A percentile compares a stretch with the other conserved stretches of the same genome.
Evolutionary conservation across 441 rosid genomes (phyloP).

Genomic region (Theobroma grandiflorum): DNA sequence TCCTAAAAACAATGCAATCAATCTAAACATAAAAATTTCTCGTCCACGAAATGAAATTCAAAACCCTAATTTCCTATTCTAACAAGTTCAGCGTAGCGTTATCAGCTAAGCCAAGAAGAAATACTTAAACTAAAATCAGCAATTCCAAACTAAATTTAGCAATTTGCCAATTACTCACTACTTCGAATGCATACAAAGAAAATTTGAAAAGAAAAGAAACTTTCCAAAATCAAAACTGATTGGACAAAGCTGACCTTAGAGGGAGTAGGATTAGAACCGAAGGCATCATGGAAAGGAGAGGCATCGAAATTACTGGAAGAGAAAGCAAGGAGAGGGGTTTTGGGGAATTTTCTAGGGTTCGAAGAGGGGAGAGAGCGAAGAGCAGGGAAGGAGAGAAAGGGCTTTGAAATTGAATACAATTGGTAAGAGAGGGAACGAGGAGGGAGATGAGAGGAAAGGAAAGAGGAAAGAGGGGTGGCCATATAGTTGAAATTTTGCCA

Average conservation of each 20-base stretch:
- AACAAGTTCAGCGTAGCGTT: not conserved
- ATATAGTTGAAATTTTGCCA: slow-evolving; percentile 36
- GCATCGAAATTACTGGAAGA: slow-evolving; percentile 37
- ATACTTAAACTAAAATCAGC: not conserved
- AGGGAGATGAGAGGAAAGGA: slow-evolving; percentile 45
- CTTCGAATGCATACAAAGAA: not conserved
- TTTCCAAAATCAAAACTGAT: not conserved
- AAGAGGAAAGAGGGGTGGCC: slow-evolving; percentile 54
- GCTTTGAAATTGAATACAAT: slow-evolving; percentile 19
- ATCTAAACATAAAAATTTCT: not conserved
- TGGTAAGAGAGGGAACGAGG: slow-evolving; percentile 22
- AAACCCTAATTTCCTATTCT: not conserved
- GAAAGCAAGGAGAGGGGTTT: slow-evolving; percentile 43
- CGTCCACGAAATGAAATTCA: not conserved
- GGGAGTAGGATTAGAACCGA: slow-evolving; percentile 44
- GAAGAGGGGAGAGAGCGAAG: slow-evolving; percentile 24
- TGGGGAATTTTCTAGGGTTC: slow-evolving; percentile 35
- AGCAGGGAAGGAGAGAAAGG: slow-evolving; percentile 24
- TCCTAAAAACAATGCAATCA: slow-evolving; percentile 12
- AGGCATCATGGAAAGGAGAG: slow-evolving; percentile 52
- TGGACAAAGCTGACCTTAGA: slow-evolving; percentile 42
- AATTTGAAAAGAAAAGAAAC: not conserved
- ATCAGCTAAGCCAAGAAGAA: not conserved
- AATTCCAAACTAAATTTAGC: not conserved
- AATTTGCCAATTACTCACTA: not conserved